Percentiles rank a stretch among this genome's conserved stretches.
Evolutionary conservation across 805 yeast species (phyloP).

Genomic region (Metschnikowia noctiluminum): DNA sequence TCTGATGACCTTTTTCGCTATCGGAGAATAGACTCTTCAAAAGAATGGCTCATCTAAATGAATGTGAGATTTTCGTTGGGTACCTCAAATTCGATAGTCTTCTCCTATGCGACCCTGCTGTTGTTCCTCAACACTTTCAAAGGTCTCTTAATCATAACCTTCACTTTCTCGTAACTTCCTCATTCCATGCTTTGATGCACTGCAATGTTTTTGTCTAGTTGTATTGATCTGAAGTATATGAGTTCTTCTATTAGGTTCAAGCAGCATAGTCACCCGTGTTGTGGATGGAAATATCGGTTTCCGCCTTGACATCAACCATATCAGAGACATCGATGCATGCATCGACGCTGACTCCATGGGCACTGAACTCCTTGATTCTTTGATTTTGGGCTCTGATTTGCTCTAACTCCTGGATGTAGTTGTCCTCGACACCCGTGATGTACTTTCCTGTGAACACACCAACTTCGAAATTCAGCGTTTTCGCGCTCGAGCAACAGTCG

Average conservation of each 20-base stretch:
- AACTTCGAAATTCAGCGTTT: slow-evolving; percentile 72
- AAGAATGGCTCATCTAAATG: too few relatives aligned
- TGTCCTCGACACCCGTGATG: slow-evolving; percentile 89
- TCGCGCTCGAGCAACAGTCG: slow-evolving; percentile 63
- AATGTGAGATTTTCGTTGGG: too few relatives aligned
- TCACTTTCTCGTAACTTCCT: too few relatives aligned
- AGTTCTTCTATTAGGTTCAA: background rate
- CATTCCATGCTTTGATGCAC: too few relatives aligned
- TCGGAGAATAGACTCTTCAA: too few relatives aligned
- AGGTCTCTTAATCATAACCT: too few relatives aligned
- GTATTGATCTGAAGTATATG: background rate
- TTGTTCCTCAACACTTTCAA: too few relatives aligned
- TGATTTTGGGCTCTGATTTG: slow-evolving; percentile 76
- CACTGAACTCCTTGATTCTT: slow-evolving; percentile 39
- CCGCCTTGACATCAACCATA: slow-evolving; percentile 72
- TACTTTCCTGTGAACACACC: slow-evolving; percentile 96
- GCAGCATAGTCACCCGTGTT: slow-evolving; percentile 50
- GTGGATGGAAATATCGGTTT: slow-evolving; percentile 56
- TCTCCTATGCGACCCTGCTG: too few relatives aligned
- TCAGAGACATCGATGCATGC: slow-evolving; percentile 42
- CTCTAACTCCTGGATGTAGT: slow-evolving; percentile 79
- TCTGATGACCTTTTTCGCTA: too few relatives aligned
- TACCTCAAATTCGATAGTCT: too few relatives aligned
- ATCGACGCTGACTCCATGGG: slow-evolving; percentile 41
- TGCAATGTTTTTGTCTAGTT: background rate